Evolutionary conservation across 208 protist genomes (phyloP).

Genomic region (Tetramitus jugosus): DNA sequence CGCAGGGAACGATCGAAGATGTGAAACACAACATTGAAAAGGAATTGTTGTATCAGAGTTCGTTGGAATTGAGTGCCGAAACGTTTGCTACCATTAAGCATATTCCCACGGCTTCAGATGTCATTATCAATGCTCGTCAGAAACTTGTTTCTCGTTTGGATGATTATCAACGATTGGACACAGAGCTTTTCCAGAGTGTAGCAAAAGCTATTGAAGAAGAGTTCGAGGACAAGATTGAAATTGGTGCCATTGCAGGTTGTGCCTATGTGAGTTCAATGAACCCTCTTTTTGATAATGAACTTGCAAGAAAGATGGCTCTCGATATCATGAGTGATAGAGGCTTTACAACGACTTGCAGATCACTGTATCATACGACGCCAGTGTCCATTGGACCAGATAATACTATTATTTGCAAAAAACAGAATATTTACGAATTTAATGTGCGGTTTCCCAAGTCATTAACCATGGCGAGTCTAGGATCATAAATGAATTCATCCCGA

Average conservation of each 20-base stretch:
- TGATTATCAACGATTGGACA: not conserved
- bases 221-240: not conserved
- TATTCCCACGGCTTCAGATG: not conserved
- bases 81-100: not conserved
- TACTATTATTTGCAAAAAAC: too few relatives aligned
- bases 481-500: too few relatives aligned
- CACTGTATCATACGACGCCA: too few relatives aligned
- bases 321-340: slow-evolving; percentile 9
- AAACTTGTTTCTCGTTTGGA: not conserved
- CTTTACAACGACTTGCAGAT: too few relatives aligned
- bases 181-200: not conserved
- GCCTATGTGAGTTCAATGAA: not conserved
- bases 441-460: too few relatives aligned
- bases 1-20: not conserved
- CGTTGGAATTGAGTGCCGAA: not conserved
- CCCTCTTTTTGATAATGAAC: not conserved
- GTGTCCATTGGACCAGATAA: too few relatives aligned
- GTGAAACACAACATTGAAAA: not conserved
- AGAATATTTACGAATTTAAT: too few relatives aligned
- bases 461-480: too few relatives aligned
- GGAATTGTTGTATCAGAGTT: not conserved
- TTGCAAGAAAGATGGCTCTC: not conserved
- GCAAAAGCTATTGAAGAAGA: not conserved
- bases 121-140: not conserved
- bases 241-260: not conserved